Conservation (phyloP, 768 basidiomycete genomes). For the Leccinellum rugosiceps region DNA sequence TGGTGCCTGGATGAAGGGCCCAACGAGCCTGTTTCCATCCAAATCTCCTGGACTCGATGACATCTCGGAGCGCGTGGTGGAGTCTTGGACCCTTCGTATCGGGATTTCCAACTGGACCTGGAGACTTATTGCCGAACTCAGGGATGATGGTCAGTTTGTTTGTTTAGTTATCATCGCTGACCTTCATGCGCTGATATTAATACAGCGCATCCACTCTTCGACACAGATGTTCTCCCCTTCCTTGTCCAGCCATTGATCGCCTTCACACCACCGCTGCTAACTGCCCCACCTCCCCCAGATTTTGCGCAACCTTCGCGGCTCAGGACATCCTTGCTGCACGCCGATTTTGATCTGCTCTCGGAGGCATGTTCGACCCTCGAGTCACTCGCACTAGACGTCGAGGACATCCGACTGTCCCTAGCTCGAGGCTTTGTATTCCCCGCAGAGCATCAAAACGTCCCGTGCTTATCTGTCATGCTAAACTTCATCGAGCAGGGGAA, state of each 20-base stretch:
- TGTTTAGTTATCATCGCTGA: constrained; percentile 7
- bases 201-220: constrained; percentile 56
- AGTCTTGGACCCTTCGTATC: constrained; percentile 65
- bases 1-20: constrained; percentile 53
- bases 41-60: constrained; percentile 15
- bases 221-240: constrained; percentile 59
- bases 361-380: constrained; percentile 76
- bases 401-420: constrained; percentile 68
- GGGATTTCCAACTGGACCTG: constrained; percentile 74
- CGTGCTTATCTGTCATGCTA: constrained; percentile 61
- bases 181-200: constrained; percentile 1
- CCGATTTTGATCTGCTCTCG: constrained; percentile 72
- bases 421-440: constrained; percentile 63
- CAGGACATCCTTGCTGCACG: constrained; percentile 46
- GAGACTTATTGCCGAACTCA: constrained; percentile 69
- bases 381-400: constrained; percentile 73
- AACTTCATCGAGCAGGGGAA: constrained; percentile 72
- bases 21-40: constrained; percentile 21
- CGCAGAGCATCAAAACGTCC: constrained; percentile 51
- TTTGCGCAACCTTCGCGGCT: constrained; percentile 41
- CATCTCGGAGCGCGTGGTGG: constrained; percentile 33
- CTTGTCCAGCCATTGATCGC: constrained; percentile 55
- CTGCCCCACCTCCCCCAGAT: constrained; percentile 34
- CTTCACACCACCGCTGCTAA: constrained; percentile 55
- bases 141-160: constrained; percentile 58